These are phyloP conservation scores for Inga oerstediana DNA, from an alignment of 306 rosid genomes.

Conservation along the genomic window DNA sequence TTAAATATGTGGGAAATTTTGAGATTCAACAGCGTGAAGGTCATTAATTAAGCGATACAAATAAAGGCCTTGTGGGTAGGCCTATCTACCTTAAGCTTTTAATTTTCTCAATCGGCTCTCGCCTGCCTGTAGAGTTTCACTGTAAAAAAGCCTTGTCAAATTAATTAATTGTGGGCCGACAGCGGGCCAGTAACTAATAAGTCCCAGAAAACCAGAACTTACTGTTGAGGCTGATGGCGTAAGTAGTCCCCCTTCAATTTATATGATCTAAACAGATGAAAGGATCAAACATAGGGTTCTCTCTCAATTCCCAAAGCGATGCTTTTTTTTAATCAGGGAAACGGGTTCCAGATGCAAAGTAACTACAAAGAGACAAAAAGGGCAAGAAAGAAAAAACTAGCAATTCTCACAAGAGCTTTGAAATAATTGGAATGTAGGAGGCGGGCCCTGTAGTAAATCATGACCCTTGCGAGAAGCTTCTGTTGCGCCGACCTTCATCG, in stretches of 20 bases:
- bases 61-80: background rate
- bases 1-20: no score
- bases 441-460: background rate
- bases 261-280: background rate
- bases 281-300: background rate
- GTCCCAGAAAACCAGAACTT: no score
- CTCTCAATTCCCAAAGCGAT: no score
- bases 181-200: no score
- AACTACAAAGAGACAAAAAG: background rate
- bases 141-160: no score
- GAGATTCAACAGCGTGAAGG: no score
- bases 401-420: background rate
- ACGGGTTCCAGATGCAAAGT: no score
- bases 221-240: no score
- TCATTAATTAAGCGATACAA: background rate
- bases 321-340: no score
- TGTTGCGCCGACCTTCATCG: background rate
- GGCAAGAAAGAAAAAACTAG: background rate
- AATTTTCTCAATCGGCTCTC: background rate
- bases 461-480: background rate
- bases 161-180: no score
- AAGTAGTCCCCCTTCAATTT: background rate
- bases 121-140: background rate
- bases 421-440: background rate
- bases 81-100: background rate